Evolutionary conservation across 495 filamentous ascomycete genomes (phyloP).

Genomic region (Penicillium antarcticum): DNA sequence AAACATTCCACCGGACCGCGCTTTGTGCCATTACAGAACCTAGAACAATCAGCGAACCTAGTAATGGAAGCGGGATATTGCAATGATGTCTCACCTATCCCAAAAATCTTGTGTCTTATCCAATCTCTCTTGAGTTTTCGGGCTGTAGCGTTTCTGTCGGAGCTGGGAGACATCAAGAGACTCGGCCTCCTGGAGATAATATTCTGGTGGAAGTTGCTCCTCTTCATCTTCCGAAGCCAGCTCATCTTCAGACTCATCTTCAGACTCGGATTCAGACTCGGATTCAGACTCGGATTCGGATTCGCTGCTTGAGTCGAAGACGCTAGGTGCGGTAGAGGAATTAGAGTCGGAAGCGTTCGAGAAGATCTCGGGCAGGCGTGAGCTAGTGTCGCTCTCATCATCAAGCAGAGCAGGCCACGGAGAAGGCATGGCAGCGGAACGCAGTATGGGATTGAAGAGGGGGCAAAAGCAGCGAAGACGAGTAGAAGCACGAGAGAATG

Average conservation of each 20-base stretch:
- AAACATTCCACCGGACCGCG: slow-evolving; percentile 20
- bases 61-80: not conserved
- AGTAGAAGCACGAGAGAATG: too few species aligned
- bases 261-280: slow-evolving; percentile 18
- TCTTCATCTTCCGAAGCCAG: slow-evolving; percentile 25
- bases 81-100: slow-evolving; percentile 15
- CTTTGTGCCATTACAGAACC: slow-evolving; percentile 17
- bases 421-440: not conserved
- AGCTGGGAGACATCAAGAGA: slow-evolving; percentile 27
- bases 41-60: slow-evolving; percentile 14
- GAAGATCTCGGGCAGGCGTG: slow-evolving; percentile 6
- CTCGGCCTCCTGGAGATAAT: slow-evolving; percentile 25
- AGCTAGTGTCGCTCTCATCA: slow-evolving; percentile 13
- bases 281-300: slow-evolving; percentile 17
- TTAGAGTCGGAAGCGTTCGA: slow-evolving; percentile 11
- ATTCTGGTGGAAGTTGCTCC: slow-evolving; percentile 18
- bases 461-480: too few species aligned
- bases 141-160: slow-evolving; percentile 27
- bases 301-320: too few species aligned
- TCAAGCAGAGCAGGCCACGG: slow-evolving; percentile 4
- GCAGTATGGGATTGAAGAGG: slow-evolving; percentile 2
- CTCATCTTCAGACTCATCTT: slow-evolving; percentile 13
- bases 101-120: slow-evolving; percentile 25
- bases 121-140: slow-evolving; percentile 19
- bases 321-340: slow-evolving; percentile 11